Evolutionary conservation across 192 early-diverging fungal species (phyloP).

Genomic region (Funneliformis mosseae): DNA sequence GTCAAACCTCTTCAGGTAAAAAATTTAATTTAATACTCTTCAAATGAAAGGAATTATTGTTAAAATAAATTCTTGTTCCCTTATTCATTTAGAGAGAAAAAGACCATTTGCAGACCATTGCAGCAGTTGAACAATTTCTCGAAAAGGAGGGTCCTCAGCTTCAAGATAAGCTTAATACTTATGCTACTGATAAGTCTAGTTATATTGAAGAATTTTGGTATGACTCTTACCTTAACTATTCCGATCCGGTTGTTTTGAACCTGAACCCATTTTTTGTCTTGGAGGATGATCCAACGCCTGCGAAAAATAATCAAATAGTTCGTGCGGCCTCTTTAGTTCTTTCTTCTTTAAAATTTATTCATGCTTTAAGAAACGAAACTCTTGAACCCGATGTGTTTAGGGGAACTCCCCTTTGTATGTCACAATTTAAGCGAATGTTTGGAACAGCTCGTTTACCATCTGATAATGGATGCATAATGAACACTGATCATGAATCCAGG

Average conservation of each 20-base stretch:
- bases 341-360: constrained; percentile 69
- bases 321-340: constrained; percentile 74
- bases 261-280: constrained; percentile 54
- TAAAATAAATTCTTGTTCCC: no score
- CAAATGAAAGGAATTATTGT: neutral
- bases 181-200: constrained; percentile 52
- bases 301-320: constrained; percentile 63
- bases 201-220: constrained; percentile 59
- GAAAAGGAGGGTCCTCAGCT: constrained; percentile 54
- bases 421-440: constrained; percentile 80
- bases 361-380: constrained; percentile 56
- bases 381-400: constrained; percentile 69
- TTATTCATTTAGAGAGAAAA: constrained; percentile 34
- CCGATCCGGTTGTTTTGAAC: constrained; percentile 49
- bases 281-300: constrained; percentile 53
- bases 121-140: constrained; percentile 42
- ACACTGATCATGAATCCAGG: constrained; percentile 34
- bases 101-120: constrained; percentile 43
- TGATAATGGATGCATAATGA: constrained; percentile 47
- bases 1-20: constrained; percentile 60
- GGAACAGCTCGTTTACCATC: constrained; percentile 77
- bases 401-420: constrained; percentile 72
- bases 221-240: constrained; percentile 48
- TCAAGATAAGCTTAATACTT: constrained; percentile 56
- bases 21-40: constrained; percentile 46